phyloP scores from a whole-genome alignment of 768 basidiomycete species.

The Calocera viscosa region DNA sequence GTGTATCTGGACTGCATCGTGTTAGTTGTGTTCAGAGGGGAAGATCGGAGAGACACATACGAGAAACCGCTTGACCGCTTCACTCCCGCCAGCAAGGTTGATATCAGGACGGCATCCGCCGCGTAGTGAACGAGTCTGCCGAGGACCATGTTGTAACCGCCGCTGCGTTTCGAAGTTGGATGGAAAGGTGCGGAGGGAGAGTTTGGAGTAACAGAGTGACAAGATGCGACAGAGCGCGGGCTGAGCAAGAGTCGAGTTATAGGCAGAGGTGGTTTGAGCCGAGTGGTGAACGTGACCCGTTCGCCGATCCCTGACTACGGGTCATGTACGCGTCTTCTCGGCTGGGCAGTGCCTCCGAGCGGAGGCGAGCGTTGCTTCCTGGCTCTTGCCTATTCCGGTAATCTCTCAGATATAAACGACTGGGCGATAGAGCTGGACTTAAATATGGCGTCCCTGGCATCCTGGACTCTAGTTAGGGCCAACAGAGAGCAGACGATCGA shows the following conservation, averaged over 20 bases:
- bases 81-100: constrained; percentile 83
- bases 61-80: constrained; percentile 78
- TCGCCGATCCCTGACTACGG: neutral
- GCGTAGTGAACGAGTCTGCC: constrained; percentile 74
- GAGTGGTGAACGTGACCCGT: neutral
- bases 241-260: neutral
- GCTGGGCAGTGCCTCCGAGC: neutral
- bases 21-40: neutral
- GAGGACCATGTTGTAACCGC: constrained; percentile 29
- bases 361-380: neutral
- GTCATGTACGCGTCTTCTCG: neutral
- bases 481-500: neutral
- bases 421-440: neutral
- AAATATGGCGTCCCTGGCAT: neutral
- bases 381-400: neutral
- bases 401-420: neutral
- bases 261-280: neutral
- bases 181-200: too few relatives aligned
- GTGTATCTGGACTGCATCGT: constrained; percentile 47
- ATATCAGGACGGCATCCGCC: constrained; percentile 71
- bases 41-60: constrained; percentile 39
- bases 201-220: too few relatives aligned
- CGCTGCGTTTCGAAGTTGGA: too few relatives aligned
- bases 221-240: too few relatives aligned
- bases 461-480: neutral